Evolutionary conservation across 1,284 basidiomycete species (phyloP).

Genomic region (Leccinum ponderosum): DNA sequence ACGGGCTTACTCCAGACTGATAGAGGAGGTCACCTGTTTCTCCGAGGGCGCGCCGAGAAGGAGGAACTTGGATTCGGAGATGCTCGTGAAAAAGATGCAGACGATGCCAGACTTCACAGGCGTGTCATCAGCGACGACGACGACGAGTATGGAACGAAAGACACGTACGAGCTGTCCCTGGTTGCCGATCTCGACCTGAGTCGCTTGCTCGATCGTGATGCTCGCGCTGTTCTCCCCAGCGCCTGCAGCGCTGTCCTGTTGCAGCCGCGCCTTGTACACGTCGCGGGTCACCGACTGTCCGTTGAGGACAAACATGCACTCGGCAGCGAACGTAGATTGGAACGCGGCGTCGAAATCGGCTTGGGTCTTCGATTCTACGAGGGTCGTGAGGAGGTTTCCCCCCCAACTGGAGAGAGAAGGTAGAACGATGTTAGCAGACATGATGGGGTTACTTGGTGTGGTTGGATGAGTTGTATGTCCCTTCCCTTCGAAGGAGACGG

Average conservation of each 20-base stretch:
- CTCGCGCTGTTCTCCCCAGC: slow-evolving; percentile 12
- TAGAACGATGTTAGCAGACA: slow-evolving; percentile 33
- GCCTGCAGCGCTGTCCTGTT: slow-evolving; percentile 27
- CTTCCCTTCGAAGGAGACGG: not conserved
- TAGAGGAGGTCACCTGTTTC: slow-evolving; percentile 22
- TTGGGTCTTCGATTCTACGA: slow-evolving; percentile 36
- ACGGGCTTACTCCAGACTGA: slow-evolving; percentile 26
- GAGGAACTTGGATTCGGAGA: slow-evolving; percentile 33
- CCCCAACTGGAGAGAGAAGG: slow-evolving; percentile 39
- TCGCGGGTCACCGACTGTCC: slow-evolving; percentile 31
- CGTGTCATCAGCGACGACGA: not conserved
- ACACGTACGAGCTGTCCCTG: slow-evolving; percentile 29
- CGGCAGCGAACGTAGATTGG: slow-evolving; percentile 34
- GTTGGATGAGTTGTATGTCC: not conserved
- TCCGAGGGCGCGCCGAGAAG: slow-evolving; percentile 29
- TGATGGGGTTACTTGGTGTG: slow-evolving; percentile 1
- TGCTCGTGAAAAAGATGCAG: slow-evolving; percentile 30
- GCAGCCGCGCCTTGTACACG: slow-evolving; percentile 28
- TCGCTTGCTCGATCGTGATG: slow-evolving; percentile 28
- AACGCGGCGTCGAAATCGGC: slow-evolving; percentile 35
- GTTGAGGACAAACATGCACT: slow-evolving; percentile 37
- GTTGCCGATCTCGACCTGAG: slow-evolving; percentile 26
- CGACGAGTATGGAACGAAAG: not conserved
- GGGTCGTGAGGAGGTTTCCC: slow-evolving; percentile 30
- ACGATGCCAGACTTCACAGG: slow-evolving; percentile 27